A percentile compares a stretch with the other conserved stretches of the same genome.
Conservation (phyloP, 1,139 yeast genomes). For the Nematodospora anomalae region DNA sequence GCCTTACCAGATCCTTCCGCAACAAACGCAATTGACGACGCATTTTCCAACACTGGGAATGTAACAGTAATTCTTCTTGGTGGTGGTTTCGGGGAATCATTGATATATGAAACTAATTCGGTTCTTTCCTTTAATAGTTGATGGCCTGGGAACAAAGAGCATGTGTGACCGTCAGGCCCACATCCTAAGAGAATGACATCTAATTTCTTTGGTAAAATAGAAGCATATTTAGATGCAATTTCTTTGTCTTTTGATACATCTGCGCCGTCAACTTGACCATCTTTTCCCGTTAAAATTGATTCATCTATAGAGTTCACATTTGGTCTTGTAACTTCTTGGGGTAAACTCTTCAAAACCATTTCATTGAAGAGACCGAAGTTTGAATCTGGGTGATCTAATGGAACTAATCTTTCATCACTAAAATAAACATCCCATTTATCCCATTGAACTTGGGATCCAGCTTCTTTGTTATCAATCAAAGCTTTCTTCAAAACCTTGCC, state of each 20-base stretch:
- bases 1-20: slow-evolving; percentile 90
- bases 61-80: slow-evolving; percentile 75
- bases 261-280: slow-evolving; percentile 42
- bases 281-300: slow-evolving; percentile 43
- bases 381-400: slow-evolving; percentile 64
- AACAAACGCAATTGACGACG: slow-evolving; percentile 69
- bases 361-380: slow-evolving; percentile 64
- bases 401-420: slow-evolving; percentile 73
- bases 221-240: slow-evolving; percentile 54
- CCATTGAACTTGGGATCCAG: slow-evolving; percentile 56
- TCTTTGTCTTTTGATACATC: slow-evolving; percentile 40
- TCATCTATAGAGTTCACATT: slow-evolving; percentile 53
- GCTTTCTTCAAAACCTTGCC: slow-evolving; percentile 75
- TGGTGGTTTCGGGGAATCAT: slow-evolving; percentile 76
- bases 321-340: slow-evolving; percentile 32
- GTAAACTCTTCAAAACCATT: slow-evolving; percentile 51
- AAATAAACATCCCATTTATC: slow-evolving; percentile 68
- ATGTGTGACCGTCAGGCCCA: slow-evolving; percentile 82
- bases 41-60: slow-evolving; percentile 58
- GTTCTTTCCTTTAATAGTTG: slow-evolving; percentile 41
- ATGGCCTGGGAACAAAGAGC: slow-evolving; percentile 70
- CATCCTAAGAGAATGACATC: slow-evolving; percentile 70
- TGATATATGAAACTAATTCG: slow-evolving; percentile 41
- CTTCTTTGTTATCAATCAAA: slow-evolving; percentile 56
- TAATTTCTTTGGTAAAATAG: slow-evolving; percentile 45